Base-by-base conservation (phyloP, 2,329 filamentous ascomycete genomes). In the Simplicillium sp. region DNA sequence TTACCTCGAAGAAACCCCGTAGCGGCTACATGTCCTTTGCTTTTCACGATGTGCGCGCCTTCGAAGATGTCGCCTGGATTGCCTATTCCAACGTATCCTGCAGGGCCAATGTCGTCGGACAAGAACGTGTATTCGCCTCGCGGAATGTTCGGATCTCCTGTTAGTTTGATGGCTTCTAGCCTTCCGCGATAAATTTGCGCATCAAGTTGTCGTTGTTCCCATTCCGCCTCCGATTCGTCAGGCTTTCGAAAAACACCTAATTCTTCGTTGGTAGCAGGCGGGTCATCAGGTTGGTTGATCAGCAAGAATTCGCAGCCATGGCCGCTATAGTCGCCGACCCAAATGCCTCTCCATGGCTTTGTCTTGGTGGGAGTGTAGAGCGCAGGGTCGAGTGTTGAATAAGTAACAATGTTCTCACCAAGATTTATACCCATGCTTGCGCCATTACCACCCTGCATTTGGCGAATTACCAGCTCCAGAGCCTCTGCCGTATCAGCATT, bases 291-390 rank as follows among this genome's bases (percentile, higher is more conserved):
- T 54, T 98, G 92, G 50, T 87, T 69, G 36, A 97, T 67, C 11
- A 94, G 67, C 4, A 97, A 55, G 42, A 96, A 95, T 59, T 97
- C 90, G 57, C 84, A 89, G 1, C 89, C 88, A 52, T 97, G 89
- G 0, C 77, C 80, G 18, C 80, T 83, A 54, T 95, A 96, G 57
- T 96, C 89, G 1, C 89, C 89, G 13, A 88, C 83, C 84, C 87
- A 97, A 25, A 98, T 87, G 0, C 90, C 90, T 47, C 87, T 80
- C 68, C 82, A 96, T 0, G 88, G 89, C 56, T 88, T 90, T 41
- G 80, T 71, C 9, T 65, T 58, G 0, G 88, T 94, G 0, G 90
- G 87, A 0, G 80, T 92, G 56, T 94, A 96, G n/a, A 83, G 61
- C 3, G 65, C 65, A 3, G 80, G 75, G 34, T 87, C 79, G 2